A percentile compares a stretch with the other conserved stretches of the same genome.
Evolutionary conservation across 768 basidiomycete species (phyloP).

Genomic region (Leccinum variicolor): DNA sequence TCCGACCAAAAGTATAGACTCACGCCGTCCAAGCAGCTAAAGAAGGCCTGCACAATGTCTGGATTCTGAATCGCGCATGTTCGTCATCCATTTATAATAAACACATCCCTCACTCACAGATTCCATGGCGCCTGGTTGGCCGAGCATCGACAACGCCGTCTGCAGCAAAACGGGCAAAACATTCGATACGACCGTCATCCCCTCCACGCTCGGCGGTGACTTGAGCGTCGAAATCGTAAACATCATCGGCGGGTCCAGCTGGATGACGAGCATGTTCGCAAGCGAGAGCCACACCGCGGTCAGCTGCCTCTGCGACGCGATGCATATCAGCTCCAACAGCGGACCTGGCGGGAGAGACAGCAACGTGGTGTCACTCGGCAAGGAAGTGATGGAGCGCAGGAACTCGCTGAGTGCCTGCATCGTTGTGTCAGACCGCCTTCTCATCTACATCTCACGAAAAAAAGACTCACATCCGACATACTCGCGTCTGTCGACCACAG

Average conservation of each 20-base stretch:
- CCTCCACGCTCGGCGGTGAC: conserved; percentile 50
- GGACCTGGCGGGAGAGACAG: conserved; percentile 81
- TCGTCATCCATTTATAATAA: too few relatives aligned
- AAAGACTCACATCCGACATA: conserved; percentile 64
- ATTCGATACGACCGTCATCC: conserved; percentile 51
- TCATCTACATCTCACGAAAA: not conserved
- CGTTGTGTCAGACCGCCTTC: conserved; percentile 2
- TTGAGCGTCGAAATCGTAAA: conserved; percentile 42
- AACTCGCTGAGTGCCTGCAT: conserved; percentile 74
- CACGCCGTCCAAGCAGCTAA: conserved; percentile 76
- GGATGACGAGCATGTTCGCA: conserved; percentile 74
- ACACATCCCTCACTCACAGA: conserved; percentile 42
- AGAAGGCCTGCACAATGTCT: conserved; percentile 88
- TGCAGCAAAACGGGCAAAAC: conserved; percentile 58
- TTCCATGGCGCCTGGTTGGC: conserved; percentile 64
- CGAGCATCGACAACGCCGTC: conserved; percentile 50
- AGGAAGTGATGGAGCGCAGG: conserved; percentile 80
- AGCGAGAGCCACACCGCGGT: conserved; percentile 85
- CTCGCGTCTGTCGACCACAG: conserved; percentile 79
- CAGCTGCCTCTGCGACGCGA: conserved; percentile 65
- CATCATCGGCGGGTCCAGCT: conserved; percentile 70
- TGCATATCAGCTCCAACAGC: conserved; percentile 72
- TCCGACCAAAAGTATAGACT: conserved; percentile 18
- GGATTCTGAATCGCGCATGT: conserved; percentile 59
- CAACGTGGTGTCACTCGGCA: conserved; percentile 73